These are phyloP conservation scores for Caryopteris hybrid DNA, from an alignment of 305 asterid species.

Conservation along the genomic window DNA sequence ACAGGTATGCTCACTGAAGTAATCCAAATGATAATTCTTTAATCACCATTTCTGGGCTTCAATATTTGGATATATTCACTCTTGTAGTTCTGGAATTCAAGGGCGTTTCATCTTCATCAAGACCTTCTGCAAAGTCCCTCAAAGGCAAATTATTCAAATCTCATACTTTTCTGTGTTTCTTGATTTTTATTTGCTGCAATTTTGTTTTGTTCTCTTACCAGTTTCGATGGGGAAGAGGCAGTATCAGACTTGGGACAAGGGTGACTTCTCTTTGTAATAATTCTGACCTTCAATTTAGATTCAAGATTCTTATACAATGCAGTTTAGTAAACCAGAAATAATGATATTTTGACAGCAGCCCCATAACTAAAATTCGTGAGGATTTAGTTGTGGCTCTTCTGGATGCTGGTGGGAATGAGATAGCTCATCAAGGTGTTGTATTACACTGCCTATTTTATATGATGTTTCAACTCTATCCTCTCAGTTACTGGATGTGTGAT, in stretches of 20 bases:
- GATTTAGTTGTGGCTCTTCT: slow-evolving; percentile 59
- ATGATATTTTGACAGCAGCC: slow-evolving; percentile 67
- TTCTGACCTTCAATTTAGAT: slow-evolving; percentile 19
- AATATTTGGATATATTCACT: neutral
- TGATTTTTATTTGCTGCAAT: neutral
- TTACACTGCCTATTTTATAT: slow-evolving; percentile 1
- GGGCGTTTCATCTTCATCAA: slow-evolving; percentile 55
- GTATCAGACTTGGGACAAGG: slow-evolving; percentile 67
- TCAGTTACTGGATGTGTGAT: neutral
- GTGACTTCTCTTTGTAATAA: slow-evolving; percentile 79
- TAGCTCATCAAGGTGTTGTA: slow-evolving; percentile 54
- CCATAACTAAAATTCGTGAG: slow-evolving; percentile 63
- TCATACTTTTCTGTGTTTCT: neutral
- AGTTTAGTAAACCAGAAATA: neutral
- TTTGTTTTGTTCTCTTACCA: slow-evolving; percentile 18
- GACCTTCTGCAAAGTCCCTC: slow-evolving; percentile 48
- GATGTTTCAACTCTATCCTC: neutral
- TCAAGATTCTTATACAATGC: slow-evolving; percentile 8
- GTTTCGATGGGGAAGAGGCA: slow-evolving; percentile 87
- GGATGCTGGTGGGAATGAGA: slow-evolving; percentile 76
- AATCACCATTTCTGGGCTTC: neutral
- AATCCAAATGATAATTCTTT: too few species aligned
- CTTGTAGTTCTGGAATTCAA: slow-evolving; percentile 68
- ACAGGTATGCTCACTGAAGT: slow-evolving; percentile 44
- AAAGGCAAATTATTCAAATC: slow-evolving; percentile 37